These are phyloP conservation scores for Coleophoma cylindrospora DNA, from an alignment of 2,329 filamentous ascomycete species.

Conservation along the genomic window DNA sequence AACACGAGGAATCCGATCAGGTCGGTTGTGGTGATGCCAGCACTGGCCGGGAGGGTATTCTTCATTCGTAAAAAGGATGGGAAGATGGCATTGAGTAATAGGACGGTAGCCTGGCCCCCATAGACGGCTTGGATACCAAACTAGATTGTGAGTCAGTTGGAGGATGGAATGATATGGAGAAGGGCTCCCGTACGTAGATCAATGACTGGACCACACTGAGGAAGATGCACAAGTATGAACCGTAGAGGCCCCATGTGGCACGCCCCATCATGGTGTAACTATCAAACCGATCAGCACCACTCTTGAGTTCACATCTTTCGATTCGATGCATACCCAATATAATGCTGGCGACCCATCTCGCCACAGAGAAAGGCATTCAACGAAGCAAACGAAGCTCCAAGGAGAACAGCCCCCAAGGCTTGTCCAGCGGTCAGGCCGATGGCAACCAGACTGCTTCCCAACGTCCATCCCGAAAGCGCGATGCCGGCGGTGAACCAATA, in stretches of 20 bases:
- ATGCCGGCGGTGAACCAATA: neutral
- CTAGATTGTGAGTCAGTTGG: too few relatives aligned
- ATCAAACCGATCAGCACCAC: neutral
- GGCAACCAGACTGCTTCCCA: neutral
- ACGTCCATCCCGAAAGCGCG: neutral
- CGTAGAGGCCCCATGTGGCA: neutral
- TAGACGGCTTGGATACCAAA: neutral
- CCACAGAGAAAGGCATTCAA: neutral
- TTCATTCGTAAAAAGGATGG: neutral
- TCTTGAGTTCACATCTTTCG: neutral
- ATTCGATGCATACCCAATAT: neutral
- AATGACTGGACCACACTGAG: neutral
- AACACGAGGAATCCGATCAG: neutral
- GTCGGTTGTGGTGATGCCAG: neutral
- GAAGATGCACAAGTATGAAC: neutral
- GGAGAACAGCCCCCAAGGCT: neutral
- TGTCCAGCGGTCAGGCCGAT: neutral
- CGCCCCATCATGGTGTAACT: neutral
- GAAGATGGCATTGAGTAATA: neutral
- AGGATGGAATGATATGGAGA: too few relatives aligned
- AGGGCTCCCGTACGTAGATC: neutral
- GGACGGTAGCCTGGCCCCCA: neutral
- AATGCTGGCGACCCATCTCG: neutral
- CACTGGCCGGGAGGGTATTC: neutral
- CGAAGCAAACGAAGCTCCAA: neutral